These are phyloP conservation scores for Lactarius deliciosus DNA, from an alignment of 768 basidiomycete species.

Conservation along the genomic window DNA sequence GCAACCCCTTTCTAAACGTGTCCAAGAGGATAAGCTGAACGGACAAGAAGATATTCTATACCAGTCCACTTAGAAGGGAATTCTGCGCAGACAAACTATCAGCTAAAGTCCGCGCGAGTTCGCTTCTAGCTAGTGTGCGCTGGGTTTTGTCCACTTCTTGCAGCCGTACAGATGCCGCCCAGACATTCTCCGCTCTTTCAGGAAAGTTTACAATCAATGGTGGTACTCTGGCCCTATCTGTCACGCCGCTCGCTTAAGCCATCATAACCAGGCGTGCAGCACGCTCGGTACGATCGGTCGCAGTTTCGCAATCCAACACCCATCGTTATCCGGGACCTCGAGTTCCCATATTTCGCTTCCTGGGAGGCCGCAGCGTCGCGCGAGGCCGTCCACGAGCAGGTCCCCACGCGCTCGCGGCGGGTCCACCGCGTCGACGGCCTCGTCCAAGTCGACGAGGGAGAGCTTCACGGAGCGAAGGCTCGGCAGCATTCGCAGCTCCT, in stretches of 20 bases:
- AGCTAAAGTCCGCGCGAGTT: not conserved
- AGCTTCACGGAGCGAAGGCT: slow-evolving; percentile 5
- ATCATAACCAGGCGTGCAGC: slow-evolving; percentile 5
- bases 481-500: not conserved
- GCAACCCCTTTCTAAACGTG: not conserved
- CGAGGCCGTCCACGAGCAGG: slow-evolving; percentile 5
- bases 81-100: not conserved
- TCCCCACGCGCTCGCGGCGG: slow-evolving; percentile 5
- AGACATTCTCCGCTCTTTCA: not conserved
- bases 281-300: not conserved
- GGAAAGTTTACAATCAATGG: not conserved
- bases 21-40: not conserved
- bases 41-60: not conserved
- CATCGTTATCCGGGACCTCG: slow-evolving; percentile 7
- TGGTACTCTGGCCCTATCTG: not conserved
- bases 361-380: not conserved
- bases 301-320: slow-evolving; percentile 7
- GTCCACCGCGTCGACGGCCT: not conserved
- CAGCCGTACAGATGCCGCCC: not conserved
- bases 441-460: slow-evolving; percentile 14
- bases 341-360: slow-evolving; percentile 5
- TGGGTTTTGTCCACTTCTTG: not conserved
- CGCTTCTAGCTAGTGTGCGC: not conserved
- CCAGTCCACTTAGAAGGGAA: not conserved
- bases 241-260: not conserved